Evolutionary conservation across 2,329 filamentous ascomycete genomes (phyloP).

Genomic region (Thelonectria rubi): DNA sequence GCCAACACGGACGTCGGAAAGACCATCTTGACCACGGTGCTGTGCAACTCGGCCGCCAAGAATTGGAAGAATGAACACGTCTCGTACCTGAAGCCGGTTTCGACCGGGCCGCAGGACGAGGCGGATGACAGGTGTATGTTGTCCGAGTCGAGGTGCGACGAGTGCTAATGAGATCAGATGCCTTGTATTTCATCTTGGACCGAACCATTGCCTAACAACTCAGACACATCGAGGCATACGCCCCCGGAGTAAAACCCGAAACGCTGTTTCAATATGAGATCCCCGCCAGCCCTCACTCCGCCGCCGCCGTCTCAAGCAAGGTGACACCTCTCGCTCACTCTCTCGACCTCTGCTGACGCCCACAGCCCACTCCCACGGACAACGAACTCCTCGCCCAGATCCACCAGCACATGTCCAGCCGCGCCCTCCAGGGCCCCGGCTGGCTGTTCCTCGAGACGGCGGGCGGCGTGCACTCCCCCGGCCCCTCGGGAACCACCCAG

Average conservation of each 20-base stretch:
- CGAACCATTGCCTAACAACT: conserved; percentile 3
- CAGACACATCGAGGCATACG: conserved; percentile 71
- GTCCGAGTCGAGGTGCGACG: no score
- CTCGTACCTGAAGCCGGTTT: conserved; percentile 82
- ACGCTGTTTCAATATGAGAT: conserved; percentile 78
- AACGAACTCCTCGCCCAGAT: conserved; percentile 60
- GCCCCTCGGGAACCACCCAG: conserved; percentile 78
- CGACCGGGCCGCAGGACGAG: conserved; percentile 75
- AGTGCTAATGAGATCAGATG: conserved; percentile 32
- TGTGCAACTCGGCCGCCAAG: conserved; percentile 69
- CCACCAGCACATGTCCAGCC: conserved; percentile 45
- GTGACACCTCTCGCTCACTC: conserved; percentile 38
- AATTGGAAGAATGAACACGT: conserved; percentile 58
- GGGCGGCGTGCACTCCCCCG: conserved; percentile 82
- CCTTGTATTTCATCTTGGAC: background rate
- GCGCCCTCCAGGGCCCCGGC: conserved; percentile 59
- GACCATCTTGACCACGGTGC: conserved; percentile 78
- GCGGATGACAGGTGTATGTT: conserved; percentile 72
- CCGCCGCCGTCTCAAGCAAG: conserved; percentile 61
- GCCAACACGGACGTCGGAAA: conserved; percentile 89
- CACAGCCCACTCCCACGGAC: conserved; percentile 60
- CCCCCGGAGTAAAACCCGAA: conserved; percentile 54
- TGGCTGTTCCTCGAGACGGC: conserved; percentile 82
- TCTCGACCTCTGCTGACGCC: conserved; percentile 6
- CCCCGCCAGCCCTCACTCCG: conserved; percentile 81